These are phyloP conservation scores for Solanum lycopersicoides DNA, from an alignment of 257 asterid species.

Conservation along the genomic window DNA sequence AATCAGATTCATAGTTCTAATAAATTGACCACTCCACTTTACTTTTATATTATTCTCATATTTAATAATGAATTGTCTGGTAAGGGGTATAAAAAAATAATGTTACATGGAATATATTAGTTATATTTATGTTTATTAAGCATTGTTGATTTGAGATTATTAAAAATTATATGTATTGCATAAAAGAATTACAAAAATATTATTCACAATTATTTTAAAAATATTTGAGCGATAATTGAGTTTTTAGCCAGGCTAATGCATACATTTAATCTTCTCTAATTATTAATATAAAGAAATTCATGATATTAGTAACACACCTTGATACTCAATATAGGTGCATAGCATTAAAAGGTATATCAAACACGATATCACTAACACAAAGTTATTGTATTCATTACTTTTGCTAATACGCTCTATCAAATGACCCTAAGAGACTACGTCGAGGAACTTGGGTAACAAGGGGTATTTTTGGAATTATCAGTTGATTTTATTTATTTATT, in stretches of 20 bases:
- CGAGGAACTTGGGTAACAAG: background rate
- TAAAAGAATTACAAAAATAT: too few species aligned
- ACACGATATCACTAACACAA: background rate
- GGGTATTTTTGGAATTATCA: background rate
- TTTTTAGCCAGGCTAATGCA: background rate
- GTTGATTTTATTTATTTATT: too few species aligned
- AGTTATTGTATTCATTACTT: background rate
- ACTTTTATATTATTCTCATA: background rate
- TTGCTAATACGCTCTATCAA: background rate
- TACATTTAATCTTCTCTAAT: background rate
- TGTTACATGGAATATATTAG: background rate
- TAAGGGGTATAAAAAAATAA: too few species aligned
- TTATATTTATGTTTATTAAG: too few species aligned
- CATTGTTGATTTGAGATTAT: background rate
- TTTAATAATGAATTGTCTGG: too few species aligned
- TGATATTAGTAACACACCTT: too few species aligned
- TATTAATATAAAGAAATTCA: too few species aligned
- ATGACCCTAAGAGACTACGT: background rate
- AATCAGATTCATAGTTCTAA: background rate
- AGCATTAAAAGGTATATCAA: too few species aligned
- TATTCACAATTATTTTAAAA: background rate
- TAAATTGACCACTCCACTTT: background rate
- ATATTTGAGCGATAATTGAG: too few species aligned
- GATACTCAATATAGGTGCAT: too few species aligned
- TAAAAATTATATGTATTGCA: background rate